These are phyloP conservation scores for Erigeron canadensis DNA, from an alignment of 129 eudicot species.

Conservation along the genomic window DNA sequence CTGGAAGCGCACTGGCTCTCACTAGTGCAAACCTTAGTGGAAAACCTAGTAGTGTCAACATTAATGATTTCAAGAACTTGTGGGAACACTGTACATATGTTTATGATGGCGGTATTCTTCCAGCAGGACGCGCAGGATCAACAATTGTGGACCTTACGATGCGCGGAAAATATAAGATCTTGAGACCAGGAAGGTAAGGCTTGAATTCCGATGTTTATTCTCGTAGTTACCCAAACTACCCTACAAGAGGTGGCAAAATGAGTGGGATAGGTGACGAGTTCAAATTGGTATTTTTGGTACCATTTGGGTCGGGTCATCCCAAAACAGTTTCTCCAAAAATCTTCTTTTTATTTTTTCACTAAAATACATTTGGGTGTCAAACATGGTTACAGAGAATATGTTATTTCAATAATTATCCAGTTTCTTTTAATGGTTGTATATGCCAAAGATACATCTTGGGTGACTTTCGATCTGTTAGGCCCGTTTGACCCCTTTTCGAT, in stretches of 20 bases:
- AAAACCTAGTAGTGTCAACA: conserved; percentile 72
- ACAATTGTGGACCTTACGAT: conserved; percentile 80
- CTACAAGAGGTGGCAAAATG: not conserved
- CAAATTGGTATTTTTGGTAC: not conserved
- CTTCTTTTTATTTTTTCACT: not conserved
- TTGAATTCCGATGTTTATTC: not conserved
- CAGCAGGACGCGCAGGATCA: conserved; percentile 94
- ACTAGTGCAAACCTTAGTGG: conserved; percentile 99
- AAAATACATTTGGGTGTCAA: not conserved
- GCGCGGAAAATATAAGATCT: conserved; percentile 67
- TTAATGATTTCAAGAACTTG: conserved; percentile 72
- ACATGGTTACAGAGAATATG: not conserved
- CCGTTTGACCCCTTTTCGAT: not conserved
- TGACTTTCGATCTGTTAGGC: not conserved
- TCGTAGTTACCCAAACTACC: not conserved
- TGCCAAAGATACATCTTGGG: not conserved
- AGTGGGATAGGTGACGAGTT: not conserved
- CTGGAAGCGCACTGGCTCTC: conserved; percentile 82
- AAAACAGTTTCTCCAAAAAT: not conserved
- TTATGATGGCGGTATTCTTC: conserved; percentile 88
- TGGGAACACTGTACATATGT: conserved; percentile 82
- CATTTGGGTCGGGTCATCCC: too few relatives aligned
- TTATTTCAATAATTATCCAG: not conserved
- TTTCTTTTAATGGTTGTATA: too few relatives aligned
- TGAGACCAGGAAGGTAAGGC: conserved; percentile 87